Conservation (phyloP, 768 basidiomycete species). For the Tulasnella sp. region DNA sequence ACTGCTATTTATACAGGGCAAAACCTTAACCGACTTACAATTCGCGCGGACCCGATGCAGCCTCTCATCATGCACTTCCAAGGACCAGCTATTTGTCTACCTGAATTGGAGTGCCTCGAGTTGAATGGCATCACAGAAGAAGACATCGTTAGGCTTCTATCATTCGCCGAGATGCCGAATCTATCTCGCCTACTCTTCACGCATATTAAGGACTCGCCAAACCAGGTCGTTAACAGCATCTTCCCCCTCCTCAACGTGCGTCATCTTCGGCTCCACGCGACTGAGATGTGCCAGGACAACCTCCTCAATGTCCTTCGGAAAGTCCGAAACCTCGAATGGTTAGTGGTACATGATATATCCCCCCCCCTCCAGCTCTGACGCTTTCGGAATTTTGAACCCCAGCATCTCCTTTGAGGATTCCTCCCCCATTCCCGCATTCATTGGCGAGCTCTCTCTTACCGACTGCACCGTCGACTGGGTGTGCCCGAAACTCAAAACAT, state of each 20-base stretch:
- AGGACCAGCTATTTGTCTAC: neutral
- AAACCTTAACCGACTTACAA: neutral
- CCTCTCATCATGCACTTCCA: conserved; percentile 5
- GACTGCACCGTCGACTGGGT: neutral
- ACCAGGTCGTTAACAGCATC: conserved; percentile 1
- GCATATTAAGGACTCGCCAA: conserved; percentile 14
- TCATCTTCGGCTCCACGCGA: conserved; percentile 9
- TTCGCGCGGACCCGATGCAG: conserved; percentile 3
- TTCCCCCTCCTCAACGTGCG: conserved; percentile 6
- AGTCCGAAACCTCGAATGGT: conserved; percentile 5
- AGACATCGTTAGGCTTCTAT: conserved; percentile 11
- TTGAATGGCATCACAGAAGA: conserved; percentile 12
- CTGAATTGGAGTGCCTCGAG: conserved; percentile 7
- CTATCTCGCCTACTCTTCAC: conserved; percentile 8
- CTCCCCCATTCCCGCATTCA: conserved; percentile 14
- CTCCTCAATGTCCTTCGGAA: conserved; percentile 9
- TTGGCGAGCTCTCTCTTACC: neutral
- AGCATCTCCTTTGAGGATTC: conserved; percentile 15
- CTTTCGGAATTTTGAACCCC: neutral
- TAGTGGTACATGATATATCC: neutral
- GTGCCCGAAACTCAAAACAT: neutral
- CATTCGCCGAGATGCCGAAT: conserved; percentile 10
- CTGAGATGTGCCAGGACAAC: conserved; percentile 15
- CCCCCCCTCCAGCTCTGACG: neutral
- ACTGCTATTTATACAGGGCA: neutral